phyloP scores from a whole-genome alignment of 78 protist species.

The Creolimax fragrantissima region DNA sequence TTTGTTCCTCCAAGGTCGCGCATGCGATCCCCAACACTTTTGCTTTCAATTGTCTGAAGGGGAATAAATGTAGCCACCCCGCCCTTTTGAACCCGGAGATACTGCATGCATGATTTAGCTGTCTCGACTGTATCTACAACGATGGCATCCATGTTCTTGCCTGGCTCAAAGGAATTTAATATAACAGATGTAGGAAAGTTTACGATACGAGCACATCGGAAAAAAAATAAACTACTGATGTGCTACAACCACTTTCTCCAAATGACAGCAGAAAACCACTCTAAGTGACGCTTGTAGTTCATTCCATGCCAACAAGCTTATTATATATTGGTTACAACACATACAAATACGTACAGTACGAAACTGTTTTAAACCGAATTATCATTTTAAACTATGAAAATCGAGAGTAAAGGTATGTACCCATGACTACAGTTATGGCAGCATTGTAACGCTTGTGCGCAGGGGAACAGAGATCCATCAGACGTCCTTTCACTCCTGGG shows the following conservation, averaged over 20 bases:
- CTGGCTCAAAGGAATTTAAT: no score
- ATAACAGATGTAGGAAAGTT: no score
- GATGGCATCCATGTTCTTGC: slow-evolving; percentile 73
- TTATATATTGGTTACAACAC: no score
- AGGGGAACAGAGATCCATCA: slow-evolving; percentile 67
- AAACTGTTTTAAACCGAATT: no score
- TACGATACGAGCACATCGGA: no score
- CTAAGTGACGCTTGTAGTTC: no score
- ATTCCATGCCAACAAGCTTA: no score
- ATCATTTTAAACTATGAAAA: no score
- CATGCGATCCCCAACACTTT: slow-evolving; percentile 55
- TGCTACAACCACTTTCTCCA: no score
- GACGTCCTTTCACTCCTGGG: slow-evolving; percentile 78
- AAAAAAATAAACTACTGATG: no score
- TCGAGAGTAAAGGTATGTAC: slow-evolving; percentile 30
- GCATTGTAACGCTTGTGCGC: slow-evolving; percentile 52
- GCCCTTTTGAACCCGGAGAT: slow-evolving; percentile 61
- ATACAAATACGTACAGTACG: no score
- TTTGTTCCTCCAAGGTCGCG: not conserved
- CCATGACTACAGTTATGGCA: slow-evolving; percentile 84
- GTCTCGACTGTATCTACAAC: slow-evolving; percentile 75
- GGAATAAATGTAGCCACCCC: slow-evolving; percentile 83
- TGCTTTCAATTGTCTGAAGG: slow-evolving; percentile 53
- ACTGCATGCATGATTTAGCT: slow-evolving; percentile 71
- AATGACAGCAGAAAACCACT: no score